Conservation (phyloP, 805 yeast genomes). For the Wickerhamomyces kurtzmanii region DNA sequence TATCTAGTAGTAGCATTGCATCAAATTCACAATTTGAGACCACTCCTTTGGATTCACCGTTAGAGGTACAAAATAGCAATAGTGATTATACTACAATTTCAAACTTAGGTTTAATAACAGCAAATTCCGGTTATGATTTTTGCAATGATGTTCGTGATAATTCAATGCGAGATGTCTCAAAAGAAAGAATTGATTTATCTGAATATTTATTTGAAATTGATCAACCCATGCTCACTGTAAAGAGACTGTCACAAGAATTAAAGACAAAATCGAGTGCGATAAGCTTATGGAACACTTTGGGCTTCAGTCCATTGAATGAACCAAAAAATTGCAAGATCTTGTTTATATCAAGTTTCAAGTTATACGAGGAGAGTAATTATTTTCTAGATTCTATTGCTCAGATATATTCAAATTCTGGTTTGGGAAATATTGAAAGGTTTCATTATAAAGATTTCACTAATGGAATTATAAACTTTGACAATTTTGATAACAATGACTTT, state of each 20-base stretch:
- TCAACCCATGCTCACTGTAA: slow-evolving; percentile 24
- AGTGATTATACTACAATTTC: too few relatives aligned
- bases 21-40: too few relatives aligned
- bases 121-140: background rate
- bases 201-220: slow-evolving; percentile 22
- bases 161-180: background rate
- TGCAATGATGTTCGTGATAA: too few relatives aligned
- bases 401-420: slow-evolving; percentile 34
- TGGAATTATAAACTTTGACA: slow-evolving; percentile 5
- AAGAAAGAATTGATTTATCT: background rate
- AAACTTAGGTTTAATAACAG: too few relatives aligned
- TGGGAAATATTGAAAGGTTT: slow-evolving; percentile 31
- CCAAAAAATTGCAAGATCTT: slow-evolving; percentile 43
- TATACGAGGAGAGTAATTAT: slow-evolving; percentile 17
- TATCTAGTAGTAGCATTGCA: too few relatives aligned
- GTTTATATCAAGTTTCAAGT: slow-evolving; percentile 25
- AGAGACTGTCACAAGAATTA: slow-evolving; percentile 26
- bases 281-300: slow-evolving; percentile 46
- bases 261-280: slow-evolving; percentile 38
- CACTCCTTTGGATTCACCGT: too few relatives aligned
- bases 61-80: too few relatives aligned
- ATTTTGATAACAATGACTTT: background rate
- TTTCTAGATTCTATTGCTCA: slow-evolving; percentile 32
- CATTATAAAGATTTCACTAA: slow-evolving; percentile 18
- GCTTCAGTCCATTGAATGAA: slow-evolving; percentile 42